phyloP scores from a whole-genome alignment of 768 basidiomycete species.

The Boletus barrowsii region DNA sequence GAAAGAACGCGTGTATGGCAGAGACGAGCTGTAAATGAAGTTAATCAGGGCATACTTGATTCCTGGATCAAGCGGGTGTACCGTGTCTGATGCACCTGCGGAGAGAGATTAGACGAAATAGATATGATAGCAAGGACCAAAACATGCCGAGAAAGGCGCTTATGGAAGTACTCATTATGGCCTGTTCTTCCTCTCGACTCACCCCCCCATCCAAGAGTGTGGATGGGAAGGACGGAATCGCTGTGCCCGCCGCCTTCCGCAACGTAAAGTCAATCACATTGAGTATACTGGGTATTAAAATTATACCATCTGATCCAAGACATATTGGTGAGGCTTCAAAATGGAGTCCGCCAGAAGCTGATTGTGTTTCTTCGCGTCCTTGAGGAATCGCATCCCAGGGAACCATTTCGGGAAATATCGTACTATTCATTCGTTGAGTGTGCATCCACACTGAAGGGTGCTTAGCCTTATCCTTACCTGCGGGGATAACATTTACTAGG shows the following conservation, averaged over 20 bases:
- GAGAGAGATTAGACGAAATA: neutral
- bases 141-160: slow-evolving; percentile 9
- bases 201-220: slow-evolving; percentile 9
- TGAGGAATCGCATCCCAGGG: slow-evolving; percentile 35
- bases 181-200: slow-evolving; percentile 15
- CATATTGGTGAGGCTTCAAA: slow-evolving; percentile 42
- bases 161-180: slow-evolving; percentile 18
- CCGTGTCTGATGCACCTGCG: slow-evolving; percentile 45
- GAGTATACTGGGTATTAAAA: neutral
- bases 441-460: neutral
- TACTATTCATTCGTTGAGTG: slow-evolving; percentile 17
- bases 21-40: slow-evolving; percentile 9
- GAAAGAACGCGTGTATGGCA: slow-evolving; percentile 19
- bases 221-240: slow-evolving; percentile 18
- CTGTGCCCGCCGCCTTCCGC: slow-evolving; percentile 14
- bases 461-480: slow-evolving; percentile 3
- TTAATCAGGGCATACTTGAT: slow-evolving; percentile 25
- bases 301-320: slow-evolving; percentile 46
- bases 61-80: slow-evolving; percentile 33
- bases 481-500: slow-evolving; percentile 22
- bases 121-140: fast-evolving
- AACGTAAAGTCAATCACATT: neutral
- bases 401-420: slow-evolving; percentile 34
- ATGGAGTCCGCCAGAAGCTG: slow-evolving; percentile 36
- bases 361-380: slow-evolving; percentile 25